These are phyloP conservation scores for Penicillium pancosmium DNA, from an alignment of 495 filamentous ascomycete species.

Conservation along the genomic window DNA sequence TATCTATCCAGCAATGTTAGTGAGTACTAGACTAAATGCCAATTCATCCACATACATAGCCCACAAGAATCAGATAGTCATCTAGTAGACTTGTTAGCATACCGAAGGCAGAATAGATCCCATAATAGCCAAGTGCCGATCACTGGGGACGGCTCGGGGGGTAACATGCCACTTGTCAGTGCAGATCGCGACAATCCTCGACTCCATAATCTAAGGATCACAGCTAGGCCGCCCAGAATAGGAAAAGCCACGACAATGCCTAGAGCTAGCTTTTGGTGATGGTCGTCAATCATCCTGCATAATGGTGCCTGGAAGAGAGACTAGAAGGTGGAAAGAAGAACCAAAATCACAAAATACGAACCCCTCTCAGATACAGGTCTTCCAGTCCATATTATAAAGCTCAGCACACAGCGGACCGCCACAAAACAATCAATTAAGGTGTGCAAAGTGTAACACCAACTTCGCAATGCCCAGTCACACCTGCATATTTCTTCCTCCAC, in stretches of 20 bases:
- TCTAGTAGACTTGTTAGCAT: constrained; percentile 22
- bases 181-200: constrained; percentile 42
- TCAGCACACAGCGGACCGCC: neutral
- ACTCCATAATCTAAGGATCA: constrained; percentile 46
- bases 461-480: neutral
- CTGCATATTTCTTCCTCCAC: neutral
- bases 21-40: neutral
- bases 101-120: neutral
- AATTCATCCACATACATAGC: constrained; percentile 22
- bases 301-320: neutral
- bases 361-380: neutral
- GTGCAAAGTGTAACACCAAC: neutral
- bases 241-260: constrained; percentile 52
- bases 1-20: constrained; percentile 16
- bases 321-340: neutral
- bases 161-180: constrained; percentile 25
- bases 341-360: neutral
- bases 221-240: constrained; percentile 44
- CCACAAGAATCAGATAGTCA: constrained; percentile 26
- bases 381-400: neutral
- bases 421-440: neutral
- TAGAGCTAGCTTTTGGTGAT: constrained; percentile 44
- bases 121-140: constrained; percentile 8
- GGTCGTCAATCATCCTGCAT: constrained; percentile 24
- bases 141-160: constrained; percentile 3